phyloP scores from a whole-genome alignment of 2,329 filamentous ascomycete species.

The Tolypocladium pustulatum region DNA sequence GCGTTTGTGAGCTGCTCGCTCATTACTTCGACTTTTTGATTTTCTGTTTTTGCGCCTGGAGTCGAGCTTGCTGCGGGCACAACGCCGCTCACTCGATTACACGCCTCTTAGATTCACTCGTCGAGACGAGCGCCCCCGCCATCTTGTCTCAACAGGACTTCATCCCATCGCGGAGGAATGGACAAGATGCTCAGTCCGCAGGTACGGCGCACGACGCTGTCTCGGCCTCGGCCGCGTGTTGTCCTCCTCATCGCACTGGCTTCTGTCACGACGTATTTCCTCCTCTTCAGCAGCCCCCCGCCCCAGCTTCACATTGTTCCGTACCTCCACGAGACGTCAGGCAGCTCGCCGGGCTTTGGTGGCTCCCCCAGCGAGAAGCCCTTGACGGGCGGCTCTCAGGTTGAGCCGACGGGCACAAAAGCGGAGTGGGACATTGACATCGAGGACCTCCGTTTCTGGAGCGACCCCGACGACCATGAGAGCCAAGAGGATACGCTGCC shows the following conservation, averaged over 20 bases:
- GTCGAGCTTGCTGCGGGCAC: not conserved
- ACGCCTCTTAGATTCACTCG: not conserved
- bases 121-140: not conserved
- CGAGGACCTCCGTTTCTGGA: constrained; percentile 23
- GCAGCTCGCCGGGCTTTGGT: not conserved
- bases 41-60: not conserved
- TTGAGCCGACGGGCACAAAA: constrained; percentile 8
- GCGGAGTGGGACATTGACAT: constrained; percentile 23
- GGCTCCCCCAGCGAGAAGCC: not conserved
- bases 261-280: constrained; percentile 30
- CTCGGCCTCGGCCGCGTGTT: constrained; percentile 29
- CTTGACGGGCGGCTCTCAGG: constrained; percentile 1
- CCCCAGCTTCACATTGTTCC: constrained; percentile 24
- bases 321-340: constrained; percentile 9
- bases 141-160: not conserved
- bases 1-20: not conserved
- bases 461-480: constrained; percentile 23
- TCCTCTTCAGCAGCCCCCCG: constrained; percentile 26
- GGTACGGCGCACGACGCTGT: constrained; percentile 16
- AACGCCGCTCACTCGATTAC: too few species aligned
- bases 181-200: constrained; percentile 22
- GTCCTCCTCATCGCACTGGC: constrained; percentile 29
- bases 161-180: constrained; percentile 6
- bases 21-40: not conserved
- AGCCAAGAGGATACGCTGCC: constrained; percentile 22